These are phyloP conservation scores for Solanum stenotomum DNA, from an alignment of 257 asterid genomes.

Conservation along the genomic window DNA sequence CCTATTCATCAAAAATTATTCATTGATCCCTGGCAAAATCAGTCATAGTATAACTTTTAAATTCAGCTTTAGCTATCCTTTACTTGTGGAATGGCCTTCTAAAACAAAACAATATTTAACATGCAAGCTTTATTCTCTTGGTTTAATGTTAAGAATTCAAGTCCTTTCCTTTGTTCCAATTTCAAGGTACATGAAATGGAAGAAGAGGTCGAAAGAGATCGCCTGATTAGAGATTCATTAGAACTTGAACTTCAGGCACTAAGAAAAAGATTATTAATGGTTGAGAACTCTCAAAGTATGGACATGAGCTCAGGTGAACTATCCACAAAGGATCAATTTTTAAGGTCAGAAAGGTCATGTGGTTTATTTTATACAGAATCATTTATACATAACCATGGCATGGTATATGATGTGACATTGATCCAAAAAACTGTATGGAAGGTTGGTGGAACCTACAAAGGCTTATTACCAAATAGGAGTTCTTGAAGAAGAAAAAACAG, in stretches of 20 bases:
- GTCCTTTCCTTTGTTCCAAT: background rate
- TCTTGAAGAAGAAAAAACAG: slow-evolving; percentile 59
- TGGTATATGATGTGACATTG: background rate
- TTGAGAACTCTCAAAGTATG: slow-evolving; percentile 58
- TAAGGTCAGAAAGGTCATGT: slow-evolving; percentile 37
- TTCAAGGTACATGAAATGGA: slow-evolving; percentile 78
- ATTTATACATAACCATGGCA: background rate
- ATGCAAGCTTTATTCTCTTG: background rate
- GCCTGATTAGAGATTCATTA: slow-evolving; percentile 40
- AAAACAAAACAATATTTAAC: background rate
- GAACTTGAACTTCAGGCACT: slow-evolving; percentile 65
- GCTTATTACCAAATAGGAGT: slow-evolving; percentile 33
- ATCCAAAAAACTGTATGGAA: slow-evolving; percentile 30
- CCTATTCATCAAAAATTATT: background rate
- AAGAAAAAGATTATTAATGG: slow-evolving; percentile 49
- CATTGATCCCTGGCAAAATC: background rate
- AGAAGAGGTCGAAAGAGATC: slow-evolving; percentile 56
- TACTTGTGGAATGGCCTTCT: background rate
- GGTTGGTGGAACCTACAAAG: slow-evolving; percentile 37
- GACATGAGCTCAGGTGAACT: slow-evolving; percentile 30
- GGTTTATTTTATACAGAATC: background rate
- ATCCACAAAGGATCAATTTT: slow-evolving; percentile 26
- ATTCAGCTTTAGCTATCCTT: background rate
- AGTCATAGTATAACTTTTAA: background rate
- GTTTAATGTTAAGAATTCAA: background rate